Evolutionary conservation across 306 rosid genomes (phyloP), one percentile per base, ranked within the genome.

Genomic region (Prunus davidiana): DNA sequence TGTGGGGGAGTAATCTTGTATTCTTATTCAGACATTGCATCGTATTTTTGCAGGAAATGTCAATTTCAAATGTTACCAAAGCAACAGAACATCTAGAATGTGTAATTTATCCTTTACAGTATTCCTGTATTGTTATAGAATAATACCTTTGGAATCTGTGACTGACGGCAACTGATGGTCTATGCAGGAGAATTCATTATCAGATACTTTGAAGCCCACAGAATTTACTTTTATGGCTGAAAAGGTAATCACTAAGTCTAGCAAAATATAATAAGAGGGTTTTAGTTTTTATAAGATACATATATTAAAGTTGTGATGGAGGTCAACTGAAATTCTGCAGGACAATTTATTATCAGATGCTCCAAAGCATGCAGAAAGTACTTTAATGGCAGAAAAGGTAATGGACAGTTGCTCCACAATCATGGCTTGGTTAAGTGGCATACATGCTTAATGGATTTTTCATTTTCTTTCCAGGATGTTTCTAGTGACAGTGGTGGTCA

Each of bases 321-420:
- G 63, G 77, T 76, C 24, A 27, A 28, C 32, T 69, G 82, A 66
- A 45, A 75, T 15, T 60, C 13, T 67, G 74, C 79, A 85, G 89
- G 88, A 80, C 11, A 72, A 72, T 68, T 69, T 71, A 50, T 69
- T 57, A 64, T 46, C 50, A 2, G 83, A 81, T 61, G 66, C 73
- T 62, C 64, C 51, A 56, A 77, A 85, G 71, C 69, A 50, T 70
- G 78, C 49, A 5, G 74, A 71, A 63, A 22, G 60, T 80, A 71
- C 73, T 77, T 56, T 84, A 34, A 64, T 22, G 27, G 78, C 49
- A 5, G 74, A 77, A 79, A 85, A 82, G 88, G 91, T 86, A 76
- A 71, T 54, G 22, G 67, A 62, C 6, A 69, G 18, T 47, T 50
- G 49, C 22, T 32, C 7, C 52, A 34, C 8, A 30, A 45, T 25